Evolutionary conservation across 345 rosid genomes (phyloP), one percentile per base, ranked within the genome.

Genomic region (Triadica sebifera): DNA sequence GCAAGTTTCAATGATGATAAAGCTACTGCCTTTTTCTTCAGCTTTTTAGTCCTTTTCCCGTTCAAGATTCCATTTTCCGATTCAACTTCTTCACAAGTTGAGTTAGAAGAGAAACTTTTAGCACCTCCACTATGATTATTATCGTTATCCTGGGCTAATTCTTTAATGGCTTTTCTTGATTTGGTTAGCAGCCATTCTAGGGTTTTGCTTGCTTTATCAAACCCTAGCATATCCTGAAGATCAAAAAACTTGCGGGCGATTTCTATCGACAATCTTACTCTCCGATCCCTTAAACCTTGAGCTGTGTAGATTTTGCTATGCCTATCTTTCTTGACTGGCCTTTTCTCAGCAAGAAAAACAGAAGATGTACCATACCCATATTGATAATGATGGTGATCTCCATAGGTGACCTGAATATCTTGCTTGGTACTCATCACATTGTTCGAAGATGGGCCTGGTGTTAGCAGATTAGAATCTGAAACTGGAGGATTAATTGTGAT

Each of bases 201-300:
- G 79, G 96, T 93, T 74, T 91, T 82, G 82, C 94, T 91, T 2
- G 94, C 91, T 86, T 85, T 91, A 73, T 91, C 93, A 77, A 87
- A 91, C 67, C 98, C 93, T 83, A 93, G 78, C 90, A 80, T 80
- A 78, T 93, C 98, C 69, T 93, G 98, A 38, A 93, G 96, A 80
- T 85, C 93, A 50, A 93, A 93, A 86, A 93, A 93, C 74, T 86
- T 82, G 25, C 94, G 85, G 62, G 98, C 80, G 55, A 87, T 78
- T 8, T 80, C 90, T 43, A 93, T 84, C 52, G 98, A 93, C 63
- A 93, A 86, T 77, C 98, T 87, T 47, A 93, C 96, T 71, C 98
- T 88, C 76, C 98, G 83, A 77, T 93, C 96, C 76, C 98, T 81
- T 5, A 89, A 77, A 5, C 98, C 98, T 79, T 84, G 85, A 19